Conservation (phyloP, 306 rosid genomes). For the Oxytropis ochrocephala region DNA sequence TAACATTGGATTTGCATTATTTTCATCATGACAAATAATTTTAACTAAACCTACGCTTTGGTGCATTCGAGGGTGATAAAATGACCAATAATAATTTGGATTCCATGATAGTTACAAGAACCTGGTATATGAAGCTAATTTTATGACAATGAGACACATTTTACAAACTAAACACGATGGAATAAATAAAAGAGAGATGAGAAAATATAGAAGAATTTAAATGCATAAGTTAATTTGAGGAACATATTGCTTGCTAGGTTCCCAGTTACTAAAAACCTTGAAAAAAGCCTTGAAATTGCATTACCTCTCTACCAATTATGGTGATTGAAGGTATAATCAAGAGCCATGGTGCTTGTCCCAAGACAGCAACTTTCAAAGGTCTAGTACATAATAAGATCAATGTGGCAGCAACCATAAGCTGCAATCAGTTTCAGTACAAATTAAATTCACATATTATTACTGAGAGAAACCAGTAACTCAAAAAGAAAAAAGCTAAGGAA, state of each 20-base stretch:
- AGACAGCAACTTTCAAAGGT: conserved; percentile 54
- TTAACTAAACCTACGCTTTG: not conserved
- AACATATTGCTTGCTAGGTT: not conserved
- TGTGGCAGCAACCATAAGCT: conserved; percentile 97
- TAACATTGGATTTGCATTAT: not conserved
- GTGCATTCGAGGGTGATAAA: not conserved
- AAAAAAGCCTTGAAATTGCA: not conserved
- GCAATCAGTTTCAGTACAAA: conserved; percentile 33
- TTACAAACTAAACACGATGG: not conserved
- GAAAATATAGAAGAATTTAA: not conserved
- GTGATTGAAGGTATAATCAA: conserved; percentile 75
- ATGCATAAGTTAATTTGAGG: not conserved
- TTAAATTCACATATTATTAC: conserved; percentile 6
- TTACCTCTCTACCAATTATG: conserved; percentile 95
- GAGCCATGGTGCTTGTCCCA: conserved; percentile 70
- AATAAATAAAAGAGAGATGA: not conserved
- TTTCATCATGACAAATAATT: not conserved
- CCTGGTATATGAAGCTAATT: not conserved
- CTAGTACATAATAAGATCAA: conserved; percentile 79
- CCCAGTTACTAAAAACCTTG: not conserved
- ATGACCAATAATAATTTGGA: not conserved
- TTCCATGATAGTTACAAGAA: not conserved
- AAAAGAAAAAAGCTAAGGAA: not conserved
- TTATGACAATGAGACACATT: not conserved
- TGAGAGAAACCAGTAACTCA: not conserved